Percentiles rank a stretch among this genome's conserved stretches.
Evolutionary conservation across 2,329 filamentous ascomycete species (phyloP).

Genomic region (Aspergillus fischeri): DNA sequence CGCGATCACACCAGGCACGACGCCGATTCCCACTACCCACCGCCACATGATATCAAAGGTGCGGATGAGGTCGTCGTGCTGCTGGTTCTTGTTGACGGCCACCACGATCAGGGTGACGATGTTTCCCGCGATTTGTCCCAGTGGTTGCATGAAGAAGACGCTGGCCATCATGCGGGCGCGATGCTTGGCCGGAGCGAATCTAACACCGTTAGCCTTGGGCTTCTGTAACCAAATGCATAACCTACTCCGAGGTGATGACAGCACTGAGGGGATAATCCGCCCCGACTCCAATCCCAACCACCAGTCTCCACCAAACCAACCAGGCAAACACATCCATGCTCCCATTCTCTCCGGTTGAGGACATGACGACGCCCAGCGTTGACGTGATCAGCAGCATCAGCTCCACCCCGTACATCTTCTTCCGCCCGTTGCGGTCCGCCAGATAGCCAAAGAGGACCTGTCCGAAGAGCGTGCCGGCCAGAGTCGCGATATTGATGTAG

Average conservation of each 20-base stretch:
- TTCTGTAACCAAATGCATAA: background rate
- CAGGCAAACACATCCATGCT: conserved; percentile 45
- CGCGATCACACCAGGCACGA: conserved; percentile 59
- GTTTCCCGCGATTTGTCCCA: conserved; percentile 63
- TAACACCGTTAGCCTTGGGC: conserved; percentile 14
- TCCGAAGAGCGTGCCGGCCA: conserved; percentile 45
- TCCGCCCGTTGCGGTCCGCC: conserved; percentile 46
- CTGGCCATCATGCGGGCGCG: conserved; percentile 64
- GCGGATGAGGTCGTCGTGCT: conserved; percentile 25
- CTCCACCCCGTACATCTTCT: conserved; percentile 50
- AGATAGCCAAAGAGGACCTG: conserved; percentile 46
- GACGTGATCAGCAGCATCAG: conserved; percentile 45
- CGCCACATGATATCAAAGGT: conserved; percentile 62
- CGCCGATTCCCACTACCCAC: conserved; percentile 63
- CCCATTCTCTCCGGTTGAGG: conserved; percentile 39
- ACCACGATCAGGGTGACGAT: conserved; percentile 53
- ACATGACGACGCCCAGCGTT: conserved; percentile 46
- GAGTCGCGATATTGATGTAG: conserved; percentile 45
- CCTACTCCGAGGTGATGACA: conserved; percentile 65
- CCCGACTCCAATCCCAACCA: conserved; percentile 56
- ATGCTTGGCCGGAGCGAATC: conserved; percentile 54
- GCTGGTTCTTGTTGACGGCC: conserved; percentile 22
- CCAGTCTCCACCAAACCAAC: conserved; percentile 46
- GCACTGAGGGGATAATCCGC: conserved; percentile 65
- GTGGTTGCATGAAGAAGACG: conserved; percentile 66